phyloP scores from a whole-genome alignment of 768 basidiomycete genomes.

The Hysterangium stoloniferum region DNA sequence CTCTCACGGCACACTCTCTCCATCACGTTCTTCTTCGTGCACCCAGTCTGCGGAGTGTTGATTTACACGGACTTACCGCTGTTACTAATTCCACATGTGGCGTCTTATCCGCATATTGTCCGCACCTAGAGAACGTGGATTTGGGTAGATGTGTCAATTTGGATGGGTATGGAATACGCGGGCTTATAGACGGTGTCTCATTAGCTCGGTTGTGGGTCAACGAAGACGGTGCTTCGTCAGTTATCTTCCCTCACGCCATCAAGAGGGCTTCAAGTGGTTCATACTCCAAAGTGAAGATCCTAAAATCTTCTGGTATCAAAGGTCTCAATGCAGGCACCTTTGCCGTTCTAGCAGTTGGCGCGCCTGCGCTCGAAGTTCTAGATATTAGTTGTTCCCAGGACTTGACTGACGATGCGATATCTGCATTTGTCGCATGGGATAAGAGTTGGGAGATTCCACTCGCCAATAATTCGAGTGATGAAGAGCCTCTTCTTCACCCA shows the following conservation, averaged over 20 bases:
- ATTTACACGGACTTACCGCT: constrained; percentile 57
- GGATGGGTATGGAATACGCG: constrained; percentile 52
- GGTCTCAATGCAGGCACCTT: constrained; percentile 53
- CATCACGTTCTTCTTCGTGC: constrained; percentile 63
- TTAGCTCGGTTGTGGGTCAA: constrained; percentile 17
- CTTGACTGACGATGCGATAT: constrained; percentile 68
- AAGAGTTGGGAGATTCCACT: constrained; percentile 17
- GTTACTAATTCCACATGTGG: constrained; percentile 73
- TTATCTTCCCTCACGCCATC: neutral
- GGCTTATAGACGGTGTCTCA: constrained; percentile 33
- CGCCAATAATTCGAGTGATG: constrained; percentile 18
- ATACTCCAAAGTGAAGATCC: constrained; percentile 38
- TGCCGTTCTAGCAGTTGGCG: constrained; percentile 55
- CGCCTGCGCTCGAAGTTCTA: constrained; percentile 68
- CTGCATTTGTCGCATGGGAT: constrained; percentile 52
- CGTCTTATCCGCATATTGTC: constrained; percentile 52
- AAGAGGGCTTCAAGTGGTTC: neutral
- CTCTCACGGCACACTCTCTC: constrained; percentile 57
- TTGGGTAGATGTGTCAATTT: constrained; percentile 65
- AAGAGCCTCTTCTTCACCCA: too few relatives aligned
- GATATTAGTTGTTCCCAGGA: constrained; percentile 70
- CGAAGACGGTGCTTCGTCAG: constrained; percentile 14
- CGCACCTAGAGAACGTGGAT: constrained; percentile 52
- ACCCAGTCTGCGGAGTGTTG: constrained; percentile 47
- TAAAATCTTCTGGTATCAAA: constrained; percentile 63